Evolutionary conservation across 768 basidiomycete species (phyloP), one percentile per base, ranked within the genome.

Genomic region (Suillus subaureus): DNA sequence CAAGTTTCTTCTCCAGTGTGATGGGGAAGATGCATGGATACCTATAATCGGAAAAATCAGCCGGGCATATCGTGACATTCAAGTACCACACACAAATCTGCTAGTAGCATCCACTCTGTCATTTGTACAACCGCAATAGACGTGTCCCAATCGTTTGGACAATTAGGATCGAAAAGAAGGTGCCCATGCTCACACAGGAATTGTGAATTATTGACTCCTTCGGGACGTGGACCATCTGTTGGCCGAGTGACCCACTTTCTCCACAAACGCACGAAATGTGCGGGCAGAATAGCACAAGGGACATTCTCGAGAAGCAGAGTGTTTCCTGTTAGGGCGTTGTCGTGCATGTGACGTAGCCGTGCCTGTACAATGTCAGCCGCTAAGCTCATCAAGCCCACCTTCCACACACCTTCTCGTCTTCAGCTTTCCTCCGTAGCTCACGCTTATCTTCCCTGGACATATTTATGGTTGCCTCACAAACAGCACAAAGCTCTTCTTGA

Each of bases 331-430:
- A 86, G 71, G 61, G 83, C 77, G 66, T 83, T 82, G 66, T 90
- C 86, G 66, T 86, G 80, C 82, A 92, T 85, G 70, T 85, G 82
- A 67, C 83, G 87, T 60, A 93, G 80, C 70, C 80, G 85, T 42
- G 85, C 87, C 91, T 93, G 66, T 43, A 61, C 67, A 61, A 60
- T 54, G 28, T 45, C 56, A 67, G 37, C n/a, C 35, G 9, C 23
- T 71, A 67, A 63, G 23, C 61, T 40, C 33, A 13, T 31, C 47
- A 35, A 21, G 16, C 45, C 43, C n/a, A 64, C 61, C 56, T 45
- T 64, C 51, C 56, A 58, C 64, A 35, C 62, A 89, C 93, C 87
- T 92, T 93, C 78, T 94, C 93, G 23, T 90, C 87, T 72, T 93
- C 93, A 31, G 89, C 90, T 64, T 81, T 84, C 73, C 82, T 88